A percentile compares a stretch with the other conserved stretches of the same genome.
Evolutionary conservation across 2,329 filamentous ascomycete species (phyloP).

Genomic region (Fusarium kyushuense): DNA sequence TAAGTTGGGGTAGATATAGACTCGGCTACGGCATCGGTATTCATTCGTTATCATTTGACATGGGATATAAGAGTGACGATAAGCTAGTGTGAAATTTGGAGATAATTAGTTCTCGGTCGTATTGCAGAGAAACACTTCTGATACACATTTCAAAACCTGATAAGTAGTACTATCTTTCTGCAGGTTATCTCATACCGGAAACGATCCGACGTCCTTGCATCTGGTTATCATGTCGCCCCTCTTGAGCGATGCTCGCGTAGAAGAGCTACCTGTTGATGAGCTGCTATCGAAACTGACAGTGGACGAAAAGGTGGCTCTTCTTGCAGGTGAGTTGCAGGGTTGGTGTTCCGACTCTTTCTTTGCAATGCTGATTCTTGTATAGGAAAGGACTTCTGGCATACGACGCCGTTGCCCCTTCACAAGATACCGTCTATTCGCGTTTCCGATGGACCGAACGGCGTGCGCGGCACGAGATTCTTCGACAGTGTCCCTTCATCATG

Average conservation of each 20-base stretch:
- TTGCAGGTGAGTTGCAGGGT: not conserved
- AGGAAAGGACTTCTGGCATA: not conserved
- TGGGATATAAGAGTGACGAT: not conserved
- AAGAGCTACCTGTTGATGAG: not conserved
- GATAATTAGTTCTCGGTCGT: not conserved
- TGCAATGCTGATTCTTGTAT: too few relatives aligned
- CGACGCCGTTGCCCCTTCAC: not conserved
- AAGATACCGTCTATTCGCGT: not conserved
- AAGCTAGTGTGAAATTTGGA: not conserved
- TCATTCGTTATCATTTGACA: too few relatives aligned
- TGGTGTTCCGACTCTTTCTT: not conserved
- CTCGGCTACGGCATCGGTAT: too few relatives aligned
- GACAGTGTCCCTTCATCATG: not conserved
- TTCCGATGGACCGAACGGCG: not conserved
- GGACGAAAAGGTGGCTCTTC: not conserved
- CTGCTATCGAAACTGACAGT: not conserved
- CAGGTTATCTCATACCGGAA: too few relatives aligned
- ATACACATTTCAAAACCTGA: not conserved
- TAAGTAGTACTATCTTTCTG: not conserved
- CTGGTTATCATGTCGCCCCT: not conserved
- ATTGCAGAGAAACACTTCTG: not conserved
- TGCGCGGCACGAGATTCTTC: not conserved
- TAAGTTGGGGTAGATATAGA: not conserved
- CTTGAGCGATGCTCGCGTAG: not conserved
- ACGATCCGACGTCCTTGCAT: too few relatives aligned